phyloP scores from a whole-genome alignment of 2,329 filamentous ascomycete genomes.

The Penicillium olsonii region DNA sequence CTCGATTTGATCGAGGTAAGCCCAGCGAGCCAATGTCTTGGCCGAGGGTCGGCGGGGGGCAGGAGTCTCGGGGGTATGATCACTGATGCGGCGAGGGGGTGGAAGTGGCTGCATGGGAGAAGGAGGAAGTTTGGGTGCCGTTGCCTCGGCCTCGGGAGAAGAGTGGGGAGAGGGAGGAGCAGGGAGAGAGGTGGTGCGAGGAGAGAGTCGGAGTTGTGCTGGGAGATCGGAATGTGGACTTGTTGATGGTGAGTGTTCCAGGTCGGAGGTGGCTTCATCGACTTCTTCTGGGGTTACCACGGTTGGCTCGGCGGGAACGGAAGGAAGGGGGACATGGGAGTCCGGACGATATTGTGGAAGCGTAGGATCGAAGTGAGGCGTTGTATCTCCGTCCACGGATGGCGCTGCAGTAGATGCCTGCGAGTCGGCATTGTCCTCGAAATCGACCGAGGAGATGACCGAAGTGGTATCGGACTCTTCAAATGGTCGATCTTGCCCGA shows the following conservation, averaged over 20 bases:
- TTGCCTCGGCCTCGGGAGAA: constrained; percentile 35
- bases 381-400: not conserved
- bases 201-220: constrained; percentile 42
- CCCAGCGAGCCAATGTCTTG: constrained; percentile 48
- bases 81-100: constrained; percentile 22
- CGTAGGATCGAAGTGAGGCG: constrained; percentile 41
- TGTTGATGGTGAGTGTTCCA: constrained; percentile 13
- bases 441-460: constrained; percentile 18
- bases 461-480: constrained; percentile 19
- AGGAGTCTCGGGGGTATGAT: constrained; percentile 15
- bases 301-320: constrained; percentile 10
- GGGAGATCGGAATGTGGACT: constrained; percentile 27
- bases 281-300: not conserved
- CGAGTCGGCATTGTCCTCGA: constrained; percentile 5
- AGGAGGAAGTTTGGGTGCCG: constrained; percentile 36
- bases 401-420: constrained; percentile 4
- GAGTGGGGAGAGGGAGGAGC: constrained; percentile 33
- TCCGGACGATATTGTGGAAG: constrained; percentile 51
- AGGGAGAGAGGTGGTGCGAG: constrained; percentile 34
- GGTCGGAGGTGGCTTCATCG: constrained; percentile 3
- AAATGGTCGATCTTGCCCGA: constrained; percentile 14
- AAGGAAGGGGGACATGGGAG: constrained; percentile 24
- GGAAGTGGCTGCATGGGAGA: constrained; percentile 37
- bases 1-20: constrained; percentile 64
- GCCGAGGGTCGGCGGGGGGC: constrained; percentile 27